Base-by-base conservation (phyloP, 495 filamentous ascomycete genomes). In the Terfezia boudieri region DNA sequence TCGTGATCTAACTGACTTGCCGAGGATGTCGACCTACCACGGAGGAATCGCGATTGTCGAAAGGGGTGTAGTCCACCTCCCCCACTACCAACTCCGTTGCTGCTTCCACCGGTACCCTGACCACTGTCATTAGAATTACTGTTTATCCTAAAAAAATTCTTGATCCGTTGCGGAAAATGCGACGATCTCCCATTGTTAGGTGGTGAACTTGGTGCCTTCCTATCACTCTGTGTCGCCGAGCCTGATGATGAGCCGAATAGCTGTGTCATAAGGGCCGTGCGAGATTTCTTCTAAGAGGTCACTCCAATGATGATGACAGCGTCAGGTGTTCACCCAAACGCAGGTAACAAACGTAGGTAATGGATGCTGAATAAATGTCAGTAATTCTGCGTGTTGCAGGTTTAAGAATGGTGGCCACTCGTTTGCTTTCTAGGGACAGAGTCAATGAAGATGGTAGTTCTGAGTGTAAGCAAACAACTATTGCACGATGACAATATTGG, bases 71-170 rank as follows among this genome's bases (percentile, higher is more conserved):
- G 56, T 61, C 69, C 61, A 67, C 70, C 59, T 69, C 68, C 56
- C 37, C 49, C 26, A 23, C 49, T 26, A 12, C 49, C 49, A 26
- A 12, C 22, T 7, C 49, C 26, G 37, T 63, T 61, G 17, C 17
- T 9, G 17, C 41, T 46, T 46, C 65, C 68, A 52, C 64, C 65
- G 53, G 68, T 67, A 51, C 62, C 65, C 35, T 65, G 66, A 46
- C 62, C 58, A 59, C 68, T 67, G 36, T 69, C 68, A 59, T 75
- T 76, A 66, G 69, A 78, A 59, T 71, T 69, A 38, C 74, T 83
- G 68, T 83, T 94, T 71, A 95, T 94, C 62, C 90, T 86, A 73
- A 98, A 98, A 73, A 96, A 96, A 67, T 89, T 93, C 76, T 83
- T 92, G 67, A 98, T 77, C 67, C 82, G 87, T 65, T 88, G 83